Evolutionary conservation across 2,329 filamentous ascomycete species (phyloP).

Genomic region (Fusarium denticulatum): DNA sequence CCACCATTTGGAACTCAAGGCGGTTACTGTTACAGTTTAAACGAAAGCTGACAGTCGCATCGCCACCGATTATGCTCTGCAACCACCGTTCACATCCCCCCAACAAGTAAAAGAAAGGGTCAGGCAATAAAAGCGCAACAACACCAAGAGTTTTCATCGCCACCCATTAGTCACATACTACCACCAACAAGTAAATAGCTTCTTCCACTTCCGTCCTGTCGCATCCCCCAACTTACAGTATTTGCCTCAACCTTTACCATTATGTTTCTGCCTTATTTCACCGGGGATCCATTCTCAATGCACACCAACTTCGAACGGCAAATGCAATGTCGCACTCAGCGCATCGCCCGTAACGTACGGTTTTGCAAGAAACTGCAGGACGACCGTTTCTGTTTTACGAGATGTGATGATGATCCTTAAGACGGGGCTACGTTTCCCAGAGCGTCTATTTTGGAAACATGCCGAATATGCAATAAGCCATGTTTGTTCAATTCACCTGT

Average conservation of each 20-base stretch:
- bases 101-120: neutral
- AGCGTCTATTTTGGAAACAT: conserved; percentile 9
- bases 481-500: neutral
- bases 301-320: conserved; percentile 3
- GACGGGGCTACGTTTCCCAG: neutral
- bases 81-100: neutral
- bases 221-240: neutral
- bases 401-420: conserved; percentile 3
- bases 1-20: neutral
- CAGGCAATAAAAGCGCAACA: conserved; percentile 9
- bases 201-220: conserved; percentile 21
- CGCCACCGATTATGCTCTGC: conserved; percentile 14
- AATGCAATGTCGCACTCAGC: conserved; percentile 4
- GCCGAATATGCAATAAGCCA: conserved; percentile 13
- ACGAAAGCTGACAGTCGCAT: conserved; percentile 6
- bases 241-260: neutral
- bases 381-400: conserved; percentile 6
- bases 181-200: conserved; percentile 9
- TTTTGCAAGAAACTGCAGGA: neutral
- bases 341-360: conserved; percentile 6
- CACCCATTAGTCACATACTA: conserved; percentile 24
- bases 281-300: neutral
- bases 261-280: neutral
- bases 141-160: conserved; percentile 26
- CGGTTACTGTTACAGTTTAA: neutral